Conservation (phyloP, 495 filamentous ascomycete species). For the Penicillium longicatenatum region DNA sequence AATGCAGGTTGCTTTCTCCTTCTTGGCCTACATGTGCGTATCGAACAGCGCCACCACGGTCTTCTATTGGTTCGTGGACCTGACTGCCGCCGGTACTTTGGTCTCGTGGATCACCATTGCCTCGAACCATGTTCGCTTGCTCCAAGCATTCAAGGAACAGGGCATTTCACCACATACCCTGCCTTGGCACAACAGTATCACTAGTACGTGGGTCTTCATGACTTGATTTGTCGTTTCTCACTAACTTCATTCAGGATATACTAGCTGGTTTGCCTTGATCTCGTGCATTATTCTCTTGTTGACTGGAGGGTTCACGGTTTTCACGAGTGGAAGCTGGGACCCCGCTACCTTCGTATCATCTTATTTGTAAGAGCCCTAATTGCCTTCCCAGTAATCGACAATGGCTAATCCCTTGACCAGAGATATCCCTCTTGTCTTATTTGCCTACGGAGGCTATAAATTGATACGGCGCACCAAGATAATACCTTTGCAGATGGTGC, state of each 20-base stretch:
- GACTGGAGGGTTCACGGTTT: slow-evolving; percentile 65
- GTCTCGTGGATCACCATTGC: slow-evolving; percentile 58
- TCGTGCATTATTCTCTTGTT: slow-evolving; percentile 55
- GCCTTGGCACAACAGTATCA: slow-evolving; percentile 52
- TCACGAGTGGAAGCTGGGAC: slow-evolving; percentile 43
- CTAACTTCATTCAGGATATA: slow-evolving; percentile 42
- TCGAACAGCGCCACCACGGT: slow-evolving; percentile 57
- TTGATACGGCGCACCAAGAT: slow-evolving; percentile 39
- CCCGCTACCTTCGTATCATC: slow-evolving; percentile 37
- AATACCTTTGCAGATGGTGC: slow-evolving; percentile 34
- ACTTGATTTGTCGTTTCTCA: background rate
- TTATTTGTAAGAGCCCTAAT: slow-evolving; percentile 33
- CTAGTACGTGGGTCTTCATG: slow-evolving; percentile 14
- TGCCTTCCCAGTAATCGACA: background rate
- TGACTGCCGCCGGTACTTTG: slow-evolving; percentile 57
- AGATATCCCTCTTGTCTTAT: slow-evolving; percentile 47
- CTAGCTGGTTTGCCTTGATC: slow-evolving; percentile 52
- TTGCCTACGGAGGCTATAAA: slow-evolving; percentile 46
- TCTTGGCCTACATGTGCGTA: slow-evolving; percentile 61
- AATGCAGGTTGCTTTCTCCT: slow-evolving; percentile 53
- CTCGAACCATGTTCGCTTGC: slow-evolving; percentile 59
- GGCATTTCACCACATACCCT: slow-evolving; percentile 44
- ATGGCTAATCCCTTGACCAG: slow-evolving; percentile 9
- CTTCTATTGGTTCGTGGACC: slow-evolving; percentile 61
- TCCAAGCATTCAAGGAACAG: slow-evolving; percentile 53